Evolutionary conservation across 306 rosid genomes (phyloP), one percentile per base, ranked within the genome.

Genomic region (Rosa persica): DNA sequence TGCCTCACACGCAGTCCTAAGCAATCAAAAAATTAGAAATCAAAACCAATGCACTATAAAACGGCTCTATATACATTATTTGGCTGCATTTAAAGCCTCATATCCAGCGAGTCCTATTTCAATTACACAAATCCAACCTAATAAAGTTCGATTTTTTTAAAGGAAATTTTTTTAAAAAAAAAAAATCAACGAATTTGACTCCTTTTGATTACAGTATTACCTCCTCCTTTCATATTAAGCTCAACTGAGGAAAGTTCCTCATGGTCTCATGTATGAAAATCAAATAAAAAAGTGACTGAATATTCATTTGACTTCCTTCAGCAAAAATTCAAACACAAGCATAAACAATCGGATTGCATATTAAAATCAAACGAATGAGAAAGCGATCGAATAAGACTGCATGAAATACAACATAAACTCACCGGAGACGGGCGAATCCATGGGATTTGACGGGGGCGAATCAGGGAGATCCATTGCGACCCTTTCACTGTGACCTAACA

Each of bases 1-100:
- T 61, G 78, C 71, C 65, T 75, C 78, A 16, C 43, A 44, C 70
- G 78, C 43, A 75, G 30, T 17, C 57, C 78, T 75, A 44, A 19
- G 12, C 27, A 75, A 61, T 75, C 51, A 43, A 27, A 25, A 60
- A 4, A 74, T 17, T 4, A 34, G 30, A 36, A 17, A 27, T 8
- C 44, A 49, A 48, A 49, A n/a, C 1, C 20, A 54, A 73, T 0
- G 48, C 51, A 38, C 19, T 2, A 20, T 30, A 30, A 30, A 30
- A 30, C 34, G 34, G 34, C 34, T 30, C 34, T 30, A 30, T 30
- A 30, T 30, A 30, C 36, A 30, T 30, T 30, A 30, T 2, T 30
- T 30, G 36, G 36, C 36, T 11, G 17, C 67, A 61, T 61, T 61
- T 61, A 60, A 25, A 12, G 39, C 40, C 7, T 61, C 17, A 61